phyloP scores from a whole-genome alignment of 768 basidiomycete species.

The Serendipita vermifera region DNA sequence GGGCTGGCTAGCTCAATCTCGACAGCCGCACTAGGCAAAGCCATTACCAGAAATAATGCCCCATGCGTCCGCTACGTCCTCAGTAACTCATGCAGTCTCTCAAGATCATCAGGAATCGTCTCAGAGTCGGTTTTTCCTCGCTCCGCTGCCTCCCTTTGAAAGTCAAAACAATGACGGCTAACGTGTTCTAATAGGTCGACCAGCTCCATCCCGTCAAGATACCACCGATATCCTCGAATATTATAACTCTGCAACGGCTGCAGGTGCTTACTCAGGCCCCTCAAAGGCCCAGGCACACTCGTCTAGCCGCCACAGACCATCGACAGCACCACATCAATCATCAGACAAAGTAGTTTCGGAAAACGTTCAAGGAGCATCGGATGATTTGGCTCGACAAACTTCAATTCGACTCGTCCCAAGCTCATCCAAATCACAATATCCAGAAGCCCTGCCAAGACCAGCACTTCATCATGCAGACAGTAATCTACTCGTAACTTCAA shows the following conservation, averaged over 20 bases:
- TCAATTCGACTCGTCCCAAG: conserved; percentile 3
- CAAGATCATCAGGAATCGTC: no score
- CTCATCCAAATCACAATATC: not conserved
- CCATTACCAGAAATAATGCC: no score
- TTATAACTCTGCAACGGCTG: conserved; percentile 7
- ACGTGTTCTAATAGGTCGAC: not conserved
- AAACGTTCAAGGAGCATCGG: not conserved
- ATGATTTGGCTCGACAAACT: not conserved
- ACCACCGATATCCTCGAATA: conserved; percentile 10
- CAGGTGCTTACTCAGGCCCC: not conserved
- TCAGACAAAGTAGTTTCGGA: not conserved
- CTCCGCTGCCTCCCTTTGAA: not conserved
- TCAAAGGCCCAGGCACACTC: not conserved
- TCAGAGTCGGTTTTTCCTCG: no score
- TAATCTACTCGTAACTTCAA: conserved; percentile 12
- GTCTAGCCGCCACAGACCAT: not conserved
- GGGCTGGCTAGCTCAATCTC: no score
- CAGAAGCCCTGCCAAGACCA: not conserved
- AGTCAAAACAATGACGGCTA: not conserved
- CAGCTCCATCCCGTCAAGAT: not conserved
- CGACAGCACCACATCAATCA: conserved; percentile 9
- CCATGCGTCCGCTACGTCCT: no score
- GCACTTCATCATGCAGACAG: conserved; percentile 11
- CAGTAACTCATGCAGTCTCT: no score
- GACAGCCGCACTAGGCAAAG: no score